Conservation (phyloP, 495 filamentous ascomycete species). For the Schizothecium vesticola region DNA sequence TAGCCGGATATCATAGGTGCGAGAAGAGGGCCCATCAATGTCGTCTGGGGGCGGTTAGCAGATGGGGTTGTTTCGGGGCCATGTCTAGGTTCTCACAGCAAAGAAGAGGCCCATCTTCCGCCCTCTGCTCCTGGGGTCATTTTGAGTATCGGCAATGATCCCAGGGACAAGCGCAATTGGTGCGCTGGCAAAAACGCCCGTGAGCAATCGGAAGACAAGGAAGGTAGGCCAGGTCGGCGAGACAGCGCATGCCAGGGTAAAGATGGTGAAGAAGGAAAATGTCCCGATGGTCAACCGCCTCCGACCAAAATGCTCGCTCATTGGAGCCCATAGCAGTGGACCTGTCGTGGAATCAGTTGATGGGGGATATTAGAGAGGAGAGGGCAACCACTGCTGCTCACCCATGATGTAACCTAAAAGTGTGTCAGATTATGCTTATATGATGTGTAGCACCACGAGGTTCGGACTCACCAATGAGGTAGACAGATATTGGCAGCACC, state of each 20-base stretch:
- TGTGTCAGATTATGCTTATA: not conserved
- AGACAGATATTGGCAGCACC: slow-evolving; percentile 73
- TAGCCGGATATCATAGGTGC: slow-evolving; percentile 66
- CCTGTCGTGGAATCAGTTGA: slow-evolving; percentile 4
- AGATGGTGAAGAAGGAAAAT: slow-evolving; percentile 60
- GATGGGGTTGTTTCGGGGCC: not conserved
- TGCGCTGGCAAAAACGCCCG: slow-evolving; percentile 58
- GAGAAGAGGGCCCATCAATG: slow-evolving; percentile 61
- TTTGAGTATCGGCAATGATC: slow-evolving; percentile 64
- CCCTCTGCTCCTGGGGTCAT: slow-evolving; percentile 54
- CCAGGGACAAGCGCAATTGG: slow-evolving; percentile 69
- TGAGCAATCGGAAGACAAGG: slow-evolving; percentile 62
- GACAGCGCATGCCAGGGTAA: slow-evolving; percentile 63
- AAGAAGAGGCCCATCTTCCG: slow-evolving; percentile 67
- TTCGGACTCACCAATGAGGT: slow-evolving; percentile 49
- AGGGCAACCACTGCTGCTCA: not conserved
- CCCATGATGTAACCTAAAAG: slow-evolving; percentile 22
- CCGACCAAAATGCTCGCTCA: slow-evolving; percentile 69
- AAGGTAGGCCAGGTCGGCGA: slow-evolving; percentile 62
- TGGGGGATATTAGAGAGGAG: not conserved
- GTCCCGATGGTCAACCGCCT: slow-evolving; percentile 53
- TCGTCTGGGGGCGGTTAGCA: slow-evolving; percentile 38
- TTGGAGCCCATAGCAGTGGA: slow-evolving; percentile 60
- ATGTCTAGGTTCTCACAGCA: not conserved
- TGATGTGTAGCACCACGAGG: not conserved